Evolutionary conservation across 1,139 yeast species (phyloP), one percentile per base, ranked within the genome.

Genomic region (Candida glucosophila): DNA sequence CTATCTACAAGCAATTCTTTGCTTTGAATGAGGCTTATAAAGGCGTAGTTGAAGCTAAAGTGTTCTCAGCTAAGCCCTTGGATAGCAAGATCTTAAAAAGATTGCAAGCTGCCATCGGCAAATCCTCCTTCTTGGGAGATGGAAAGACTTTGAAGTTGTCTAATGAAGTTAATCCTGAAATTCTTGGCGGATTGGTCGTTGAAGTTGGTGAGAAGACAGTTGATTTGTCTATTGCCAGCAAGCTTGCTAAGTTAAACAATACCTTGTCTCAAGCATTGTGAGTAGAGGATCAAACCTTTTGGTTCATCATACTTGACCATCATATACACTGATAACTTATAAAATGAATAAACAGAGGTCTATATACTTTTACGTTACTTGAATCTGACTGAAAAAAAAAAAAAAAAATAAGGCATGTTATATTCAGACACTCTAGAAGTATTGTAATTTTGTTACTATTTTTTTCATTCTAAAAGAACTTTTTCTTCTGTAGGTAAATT

Each of bases 161-260:
- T 44, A 90, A 86, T 70, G 69, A 67, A 40, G 80, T 90, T 39
- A 75, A 83, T 67, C 85, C 95, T 39, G 94, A 82, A 39, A 82
- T 90, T 50, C 72, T 83, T 54, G 98, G 99, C 51, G 99, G 98
- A 48, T 74, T 90, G 56, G 66, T 92, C 44, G 95, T 90, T 35
- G 95, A 88, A 61, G 88, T 90, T 47, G 96, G 92, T 52, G 98
- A 90, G 68, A 83, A 80, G 60, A 88, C 97, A 37, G 95, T 86
- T 45, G 99, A 90, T 60, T 73, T 90, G 57, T 80, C 94, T 34
- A 76, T 90, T 44, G 69, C 90, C 35, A 61, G 83, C 51, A 86
- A 79, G 72, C 77, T 90, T 52, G 69, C 81, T 55, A 83, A 74
- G 65, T 78, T 88, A 64, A 90, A 92, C 79, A 76, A 81, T 61